A percentile compares a stretch with the other conserved stretches of the same genome.
Evolutionary conservation across 768 basidiomycete species (phyloP).

Genomic region (Obba rivulosa): DNA sequence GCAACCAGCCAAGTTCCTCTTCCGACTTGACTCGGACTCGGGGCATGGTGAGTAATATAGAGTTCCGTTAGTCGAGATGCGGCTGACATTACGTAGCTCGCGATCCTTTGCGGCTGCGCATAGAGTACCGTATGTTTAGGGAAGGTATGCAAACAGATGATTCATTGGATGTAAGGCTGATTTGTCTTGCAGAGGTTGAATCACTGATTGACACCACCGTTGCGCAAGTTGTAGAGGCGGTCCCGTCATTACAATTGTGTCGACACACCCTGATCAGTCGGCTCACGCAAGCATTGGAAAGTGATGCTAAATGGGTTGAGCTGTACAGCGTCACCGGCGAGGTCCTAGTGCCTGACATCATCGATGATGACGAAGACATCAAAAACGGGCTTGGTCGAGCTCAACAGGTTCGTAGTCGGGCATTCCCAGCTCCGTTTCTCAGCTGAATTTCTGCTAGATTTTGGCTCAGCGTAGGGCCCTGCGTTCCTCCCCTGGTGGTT

Average conservation of each 20-base stretch:
- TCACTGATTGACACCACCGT: slow-evolving; percentile 50
- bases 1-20: slow-evolving; percentile 75
- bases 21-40: slow-evolving; percentile 61
- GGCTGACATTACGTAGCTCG: slow-evolving; percentile 36
- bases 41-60: slow-evolving; percentile 47
- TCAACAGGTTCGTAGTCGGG: slow-evolving; percentile 25
- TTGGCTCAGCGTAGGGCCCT: slow-evolving; percentile 38
- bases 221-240: slow-evolving; percentile 34
- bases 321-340: slow-evolving; percentile 68
- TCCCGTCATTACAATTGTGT: slow-evolving; percentile 27
- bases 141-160: slow-evolving; percentile 50
- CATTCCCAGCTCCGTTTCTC: neutral
- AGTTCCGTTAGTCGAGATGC: neutral
- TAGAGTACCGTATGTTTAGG: slow-evolving; percentile 74
- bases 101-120: slow-evolving; percentile 56
- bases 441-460: slow-evolving; percentile 10
- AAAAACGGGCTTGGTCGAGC: slow-evolving; percentile 20
- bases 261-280: slow-evolving; percentile 41
- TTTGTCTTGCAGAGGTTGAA: slow-evolving; percentile 52
- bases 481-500: slow-evolving; percentile 33
- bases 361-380: slow-evolving; percentile 27
- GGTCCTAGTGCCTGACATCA: slow-evolving; percentile 46
- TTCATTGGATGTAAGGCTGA: too few relatives aligned
- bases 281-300: slow-evolving; percentile 55
- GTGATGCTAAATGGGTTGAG: slow-evolving; percentile 62